Conservation (phyloP, 1,284 basidiomycete genomes). For the Crucibulum parvulum region DNA sequence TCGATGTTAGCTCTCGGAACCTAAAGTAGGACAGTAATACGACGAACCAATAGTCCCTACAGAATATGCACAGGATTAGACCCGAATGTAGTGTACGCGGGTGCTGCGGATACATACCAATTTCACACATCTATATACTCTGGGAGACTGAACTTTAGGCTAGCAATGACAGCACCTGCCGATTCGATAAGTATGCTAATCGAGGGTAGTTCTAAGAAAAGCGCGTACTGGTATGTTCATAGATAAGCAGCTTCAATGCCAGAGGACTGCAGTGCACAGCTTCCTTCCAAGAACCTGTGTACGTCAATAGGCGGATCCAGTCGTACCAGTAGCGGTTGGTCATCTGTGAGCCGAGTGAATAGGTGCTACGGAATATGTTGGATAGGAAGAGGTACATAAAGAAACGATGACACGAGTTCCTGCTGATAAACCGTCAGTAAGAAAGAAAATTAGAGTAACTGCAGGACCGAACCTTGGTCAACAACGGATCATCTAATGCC, state of each 20-base stretch:
- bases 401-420: slow-evolving; percentile 60
- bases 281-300: slow-evolving; percentile 94
- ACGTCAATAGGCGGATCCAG: slow-evolving; percentile 86
- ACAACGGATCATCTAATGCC: slow-evolving; percentile 49
- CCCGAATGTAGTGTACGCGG: background rate
- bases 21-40: background rate
- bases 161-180: slow-evolving; percentile 86
- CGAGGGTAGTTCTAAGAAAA: slow-evolving; percentile 11
- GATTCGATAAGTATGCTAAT: slow-evolving; percentile 5
- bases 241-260: slow-evolving; percentile 87
- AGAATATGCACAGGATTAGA: slow-evolving; percentile 1
- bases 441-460: background rate
- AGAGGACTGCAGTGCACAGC: slow-evolving; percentile 88
- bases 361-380: background rate
- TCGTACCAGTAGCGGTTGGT: slow-evolving; percentile 87
- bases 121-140: slow-evolving; percentile 90
- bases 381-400: slow-evolving; percentile 47
- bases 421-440: slow-evolving; percentile 14
- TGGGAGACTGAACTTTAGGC: slow-evolving; percentile 92
- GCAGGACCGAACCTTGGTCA: slow-evolving; percentile 59
- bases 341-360: slow-evolving; percentile 41
- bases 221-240: slow-evolving; percentile 74
- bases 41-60: slow-evolving; percentile 73
- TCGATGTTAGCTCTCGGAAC: background rate
- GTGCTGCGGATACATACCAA: slow-evolving; percentile 56